These are phyloP conservation scores for Aquilaria sinensis DNA, from an alignment of 345 rosid genomes.

Conservation along the genomic window DNA sequence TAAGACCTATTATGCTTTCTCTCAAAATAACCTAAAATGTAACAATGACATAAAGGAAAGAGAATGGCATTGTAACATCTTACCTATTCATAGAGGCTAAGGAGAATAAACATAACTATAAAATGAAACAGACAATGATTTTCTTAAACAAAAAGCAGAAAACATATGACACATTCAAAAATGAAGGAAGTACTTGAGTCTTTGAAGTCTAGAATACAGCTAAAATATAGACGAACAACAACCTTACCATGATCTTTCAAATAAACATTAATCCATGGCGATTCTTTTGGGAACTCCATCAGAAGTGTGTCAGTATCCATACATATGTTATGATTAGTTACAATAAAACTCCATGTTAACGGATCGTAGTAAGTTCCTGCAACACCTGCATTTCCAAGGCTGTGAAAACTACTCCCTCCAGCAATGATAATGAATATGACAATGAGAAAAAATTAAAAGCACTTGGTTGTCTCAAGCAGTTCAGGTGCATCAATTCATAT, in stretches of 20 bases:
- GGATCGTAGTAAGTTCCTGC: constrained; percentile 76
- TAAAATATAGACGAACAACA: constrained; percentile 61
- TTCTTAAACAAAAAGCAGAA: too few relatives aligned
- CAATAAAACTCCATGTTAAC: constrained; percentile 57
- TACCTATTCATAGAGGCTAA: too few relatives aligned
- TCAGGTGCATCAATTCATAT: neutral
- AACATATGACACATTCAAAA: neutral
- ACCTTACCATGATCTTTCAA: constrained; percentile 52
- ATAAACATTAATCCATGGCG: constrained; percentile 60
- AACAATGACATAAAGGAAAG: too few relatives aligned
- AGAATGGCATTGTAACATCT: too few relatives aligned
- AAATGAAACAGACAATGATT: too few relatives aligned
- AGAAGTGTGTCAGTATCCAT: constrained; percentile 64
- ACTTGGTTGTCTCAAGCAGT: constrained; percentile 2
- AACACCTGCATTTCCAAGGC: constrained; percentile 61
- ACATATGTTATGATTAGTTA: constrained; percentile 48
- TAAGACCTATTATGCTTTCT: too few relatives aligned
- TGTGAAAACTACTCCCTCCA: constrained; percentile 61
- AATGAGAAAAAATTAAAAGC: constrained; percentile 1
- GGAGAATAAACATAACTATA: too few relatives aligned
- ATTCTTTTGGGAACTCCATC: constrained; percentile 62
- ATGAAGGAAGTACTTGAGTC: constrained; percentile 10
- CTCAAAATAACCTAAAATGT: too few relatives aligned
- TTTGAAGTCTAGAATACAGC: constrained; percentile 57
- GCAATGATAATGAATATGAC: constrained; percentile 14